These are phyloP conservation scores for Gymnopus androsaceus DNA, from an alignment of 1,284 basidiomycete species.

Conservation along the genomic window DNA sequence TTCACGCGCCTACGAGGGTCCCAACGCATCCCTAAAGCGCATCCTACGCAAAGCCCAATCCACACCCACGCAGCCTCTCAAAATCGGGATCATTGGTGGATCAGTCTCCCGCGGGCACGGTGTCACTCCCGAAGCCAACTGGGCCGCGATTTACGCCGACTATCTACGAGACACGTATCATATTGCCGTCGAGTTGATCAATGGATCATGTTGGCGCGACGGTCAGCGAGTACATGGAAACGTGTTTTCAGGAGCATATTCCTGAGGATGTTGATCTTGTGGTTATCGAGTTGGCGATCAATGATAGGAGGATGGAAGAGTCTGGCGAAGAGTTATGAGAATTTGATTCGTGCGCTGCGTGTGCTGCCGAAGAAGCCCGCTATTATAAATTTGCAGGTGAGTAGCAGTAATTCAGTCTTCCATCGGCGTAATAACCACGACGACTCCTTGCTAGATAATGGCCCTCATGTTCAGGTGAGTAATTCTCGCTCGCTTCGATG, in stretches of 20 bases:
- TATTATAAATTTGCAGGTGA: slow-evolving; percentile 7
- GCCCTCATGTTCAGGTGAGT: slow-evolving; percentile 1
- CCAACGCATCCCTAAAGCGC: slow-evolving; percentile 5
- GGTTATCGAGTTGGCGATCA: slow-evolving; percentile 5
- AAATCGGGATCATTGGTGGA: slow-evolving; percentile 7
- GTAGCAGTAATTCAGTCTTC: not conserved
- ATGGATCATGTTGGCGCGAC: slow-evolving; percentile 4
- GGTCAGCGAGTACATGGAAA: slow-evolving; percentile 9
- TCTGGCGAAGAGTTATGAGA: slow-evolving; percentile 4
- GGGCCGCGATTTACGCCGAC: slow-evolving; percentile 2
- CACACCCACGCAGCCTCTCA: not conserved
- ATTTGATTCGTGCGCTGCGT: not conserved
- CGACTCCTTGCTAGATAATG: not conserved
- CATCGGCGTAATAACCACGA: not conserved
- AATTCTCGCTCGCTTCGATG: no score
- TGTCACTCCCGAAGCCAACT: not conserved
- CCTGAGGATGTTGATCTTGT: slow-evolving; percentile 7
- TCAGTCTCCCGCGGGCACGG: slow-evolving; percentile 3
- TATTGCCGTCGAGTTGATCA: slow-evolving; percentile 3
- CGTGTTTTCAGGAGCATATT: slow-evolving; percentile 5
- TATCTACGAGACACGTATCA: slow-evolving; percentile 2
- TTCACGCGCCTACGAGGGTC: slow-evolving; percentile 7
- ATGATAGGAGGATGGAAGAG: not conserved
- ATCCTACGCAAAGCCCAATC: slow-evolving; percentile 3
- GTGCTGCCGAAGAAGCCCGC: slow-evolving; percentile 1